phyloP scores from a whole-genome alignment of 2,329 filamentous ascomycete species.

The Fusarium sp. region DNA sequence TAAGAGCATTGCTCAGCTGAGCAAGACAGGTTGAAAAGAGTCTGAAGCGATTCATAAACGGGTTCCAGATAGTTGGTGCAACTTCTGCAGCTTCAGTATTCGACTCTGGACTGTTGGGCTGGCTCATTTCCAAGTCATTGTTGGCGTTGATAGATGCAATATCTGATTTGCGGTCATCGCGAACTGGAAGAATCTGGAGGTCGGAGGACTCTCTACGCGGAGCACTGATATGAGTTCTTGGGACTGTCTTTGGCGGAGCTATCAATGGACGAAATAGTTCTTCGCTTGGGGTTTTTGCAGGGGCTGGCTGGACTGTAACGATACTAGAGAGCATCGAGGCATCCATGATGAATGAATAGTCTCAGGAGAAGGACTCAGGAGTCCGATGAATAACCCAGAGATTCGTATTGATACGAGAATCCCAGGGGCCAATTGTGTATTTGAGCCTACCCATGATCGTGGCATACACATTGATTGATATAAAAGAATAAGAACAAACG shows the following conservation, averaged over 20 bases:
- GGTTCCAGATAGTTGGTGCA: conserved; percentile 68
- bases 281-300: conserved; percentile 25
- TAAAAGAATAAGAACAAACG: not conserved
- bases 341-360: conserved; percentile 46
- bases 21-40: conserved; percentile 72
- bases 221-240: conserved; percentile 54
- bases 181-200: conserved; percentile 39
- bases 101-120: conserved; percentile 58
- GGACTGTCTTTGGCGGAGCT: conserved; percentile 51
- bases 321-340: conserved; percentile 48
- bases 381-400: not conserved
- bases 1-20: conserved; percentile 76
- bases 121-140: conserved; percentile 63
- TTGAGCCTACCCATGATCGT: not conserved
- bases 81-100: conserved; percentile 55
- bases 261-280: conserved; percentile 40
- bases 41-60: conserved; percentile 76
- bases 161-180: conserved; percentile 11
- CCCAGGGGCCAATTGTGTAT: not conserved
- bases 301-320: conserved; percentile 47
- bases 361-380: not conserved
- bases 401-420: too few species aligned
- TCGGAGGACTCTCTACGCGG: conserved; percentile 49
- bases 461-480: not conserved
- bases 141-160: conserved; percentile 6